A percentile compares a stretch with the other conserved stretches of the same genome.
Conservation (phyloP, 2,329 filamentous ascomycete genomes). For the Bipolaris gigantea region DNA sequence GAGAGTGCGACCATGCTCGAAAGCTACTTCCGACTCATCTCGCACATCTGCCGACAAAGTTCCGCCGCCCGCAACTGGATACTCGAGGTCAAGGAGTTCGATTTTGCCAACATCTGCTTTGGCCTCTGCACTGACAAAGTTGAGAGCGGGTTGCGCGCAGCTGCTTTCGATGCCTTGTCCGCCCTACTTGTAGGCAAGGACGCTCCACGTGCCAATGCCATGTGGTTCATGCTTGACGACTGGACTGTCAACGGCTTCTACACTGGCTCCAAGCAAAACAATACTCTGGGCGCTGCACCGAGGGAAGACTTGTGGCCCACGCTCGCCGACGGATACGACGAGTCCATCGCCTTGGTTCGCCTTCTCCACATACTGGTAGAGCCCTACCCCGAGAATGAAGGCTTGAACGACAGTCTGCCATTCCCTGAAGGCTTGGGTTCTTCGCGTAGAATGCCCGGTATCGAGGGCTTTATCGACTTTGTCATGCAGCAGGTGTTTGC, state of each 20-base stretch:
- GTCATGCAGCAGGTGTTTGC: constrained; percentile 78
- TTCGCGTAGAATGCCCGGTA: constrained; percentile 76
- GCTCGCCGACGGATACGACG: constrained; percentile 78
- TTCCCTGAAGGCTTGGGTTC: constrained; percentile 86
- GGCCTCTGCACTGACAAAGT: constrained; percentile 77
- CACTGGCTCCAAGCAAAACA: constrained; percentile 37
- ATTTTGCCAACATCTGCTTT: constrained; percentile 73
- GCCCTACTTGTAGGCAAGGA: constrained; percentile 77
- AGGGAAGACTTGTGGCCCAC: constrained; percentile 64
- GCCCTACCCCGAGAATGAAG: constrained; percentile 63
- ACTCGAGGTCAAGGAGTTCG: constrained; percentile 66
- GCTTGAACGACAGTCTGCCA: constrained; percentile 73
- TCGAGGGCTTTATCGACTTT: constrained; percentile 92
- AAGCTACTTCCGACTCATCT: constrained; percentile 85
- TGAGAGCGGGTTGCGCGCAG: constrained; percentile 75
- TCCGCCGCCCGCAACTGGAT: constrained; percentile 72
- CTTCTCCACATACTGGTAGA: constrained; percentile 72
- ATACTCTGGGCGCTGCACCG: constrained; percentile 22
- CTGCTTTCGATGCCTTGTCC: constrained; percentile 76
- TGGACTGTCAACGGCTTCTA: constrained; percentile 61
- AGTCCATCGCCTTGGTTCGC: constrained; percentile 80
- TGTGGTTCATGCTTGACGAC: constrained; percentile 80
- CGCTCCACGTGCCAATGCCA: constrained; percentile 64
- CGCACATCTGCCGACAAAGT: constrained; percentile 78
- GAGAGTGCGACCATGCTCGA: constrained; percentile 97